Evolutionary conservation across 2,329 filamentous ascomycete genomes (phyloP), one percentile per base, ranked within the genome.

Genomic region (Aspergillus sp.): DNA sequence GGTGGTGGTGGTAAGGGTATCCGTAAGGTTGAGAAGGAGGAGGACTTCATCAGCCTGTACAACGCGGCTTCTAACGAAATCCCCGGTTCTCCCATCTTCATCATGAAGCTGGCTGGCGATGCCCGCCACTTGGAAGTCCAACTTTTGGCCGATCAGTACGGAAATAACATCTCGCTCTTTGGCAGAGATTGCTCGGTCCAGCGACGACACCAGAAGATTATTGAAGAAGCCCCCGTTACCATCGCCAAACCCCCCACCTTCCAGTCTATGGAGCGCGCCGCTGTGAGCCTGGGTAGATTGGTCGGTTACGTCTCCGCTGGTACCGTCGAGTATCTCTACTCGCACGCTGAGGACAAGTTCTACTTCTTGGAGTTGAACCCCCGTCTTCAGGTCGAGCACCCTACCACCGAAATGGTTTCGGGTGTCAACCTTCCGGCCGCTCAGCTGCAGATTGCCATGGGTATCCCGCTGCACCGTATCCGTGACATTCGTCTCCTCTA

Each of bases 1-100:
- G 93, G 93, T 74, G 93, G 93, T 75, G 93, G 93, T 75, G 93
- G 93, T 68, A 98, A 98, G 78, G 93, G 93, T 80, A 98, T 98
- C 67, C 89, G 94, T 68, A 96, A 97, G 75, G 93, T 93, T 58
- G 78, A 88, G 53, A 78, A 78, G 52, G 90, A 95, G 68, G 85
- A 91, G 38, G 84, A 86, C 54, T 98, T 98, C 62, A 79, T 86
- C 65, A 77, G 79, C 59, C 78, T 97, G 41, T 98, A 97, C 80
- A 93, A 94, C 72, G 93, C 91, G 41, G 93, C 94, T 19, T 90
- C 93, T 4, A 95, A 86, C 70, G 94, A 98, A 72, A 97, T 98
- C 58, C 94, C 93, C 9, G 94, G 94, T 43, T 98, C 93, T 25
- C 93, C 94, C 59, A 98, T 98, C 73, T 98, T 98, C 80, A 95